Base-by-base conservation (phyloP, 345 rosid genomes). In the Arabidopsis arenosa region DNA sequence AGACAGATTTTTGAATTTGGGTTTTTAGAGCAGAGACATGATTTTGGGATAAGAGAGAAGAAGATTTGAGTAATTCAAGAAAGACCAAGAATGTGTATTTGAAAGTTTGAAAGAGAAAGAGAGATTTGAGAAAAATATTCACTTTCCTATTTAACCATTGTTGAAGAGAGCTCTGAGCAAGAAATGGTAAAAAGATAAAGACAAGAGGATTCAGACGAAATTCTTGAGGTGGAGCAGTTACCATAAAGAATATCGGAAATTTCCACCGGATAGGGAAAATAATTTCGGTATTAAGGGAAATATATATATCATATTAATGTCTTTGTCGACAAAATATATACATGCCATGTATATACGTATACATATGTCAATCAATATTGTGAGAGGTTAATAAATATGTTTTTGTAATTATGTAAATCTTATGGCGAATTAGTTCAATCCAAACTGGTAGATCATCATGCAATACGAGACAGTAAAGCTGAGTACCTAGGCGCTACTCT, bases 211-310 rank as follows among this genome's bases (percentile, higher is more conserved):
- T 44, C 57, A 28, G 77, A 72, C 81, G 49, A 71, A 72, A 2
- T 11, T 9, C 47, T 41, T 37, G 56, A 78, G 68, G 51, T 78
- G 81, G 77, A 78, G 81, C 58, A 78, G 81, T 77, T 72, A 78
- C 69, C 73, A 60, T 9, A 43, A 56, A 21, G 3, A 35, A 51
- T 49, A 72, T 59, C 9, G 6, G 18, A 39, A 56, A 15, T 26
- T 54, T 70, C 40, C 12, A 43, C 17, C 40, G 7, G 21, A 58
- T 43, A 26, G 11, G 12, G 33, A 35, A 47, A 49, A 7, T 57
- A 56, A 10, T 15, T 66, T 64, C 45, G 35, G 5, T 48, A 28
- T 21, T 35, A 53, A 63, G 63, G 80, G 6, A 51, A 75, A 26
- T 0, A 49, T 11, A 67, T 75, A 59, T 66, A 55, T 48, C 9